Conservation (phyloP, 2,329 filamentous ascomycete species). For the Coniochaeta pulveracea region DNA sequence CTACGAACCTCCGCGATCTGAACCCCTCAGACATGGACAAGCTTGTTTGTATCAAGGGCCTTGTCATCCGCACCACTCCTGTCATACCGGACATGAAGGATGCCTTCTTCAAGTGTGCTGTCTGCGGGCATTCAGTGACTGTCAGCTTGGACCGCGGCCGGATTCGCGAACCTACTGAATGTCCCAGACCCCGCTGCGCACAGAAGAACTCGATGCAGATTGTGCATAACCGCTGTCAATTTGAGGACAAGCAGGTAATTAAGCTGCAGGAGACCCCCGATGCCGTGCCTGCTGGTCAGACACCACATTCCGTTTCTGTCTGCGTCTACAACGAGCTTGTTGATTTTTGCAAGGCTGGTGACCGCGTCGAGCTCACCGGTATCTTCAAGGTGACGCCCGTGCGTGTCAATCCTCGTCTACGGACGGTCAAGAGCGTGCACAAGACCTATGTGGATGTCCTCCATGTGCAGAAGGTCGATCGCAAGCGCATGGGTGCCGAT, state of each 20-base stretch:
- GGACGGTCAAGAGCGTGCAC: conserved; percentile 88
- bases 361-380: conserved; percentile 88
- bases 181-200: conserved; percentile 70
- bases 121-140: conserved; percentile 83
- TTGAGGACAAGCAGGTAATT: conserved; percentile 97
- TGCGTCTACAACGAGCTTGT: conserved; percentile 96
- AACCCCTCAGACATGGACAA: conserved; percentile 96
- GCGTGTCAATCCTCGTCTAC: conserved; percentile 83
- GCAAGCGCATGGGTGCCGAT: conserved; percentile 86
- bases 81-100: conserved; percentile 99
- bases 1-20: conserved; percentile 84
- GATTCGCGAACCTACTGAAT: conserved; percentile 87
- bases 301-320: conserved; percentile 90
- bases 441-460: conserved; percentile 96
- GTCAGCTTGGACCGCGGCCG: conserved; percentile 91
- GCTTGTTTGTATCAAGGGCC: conserved; percentile 84
- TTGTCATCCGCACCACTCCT: conserved; percentile 90
- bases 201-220: conserved; percentile 97
- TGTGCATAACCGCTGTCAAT: conserved; percentile 87
- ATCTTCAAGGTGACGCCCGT: conserved; percentile 95
- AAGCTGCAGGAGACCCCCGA: conserved; percentile 97
- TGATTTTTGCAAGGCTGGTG: conserved; percentile 95
- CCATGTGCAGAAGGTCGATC: conserved; percentile 94
- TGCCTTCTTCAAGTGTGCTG: conserved; percentile 91
- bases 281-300: conserved; percentile 88